Evolutionary conservation across 2,329 filamentous ascomycete genomes (phyloP).

Genomic region (Neodidymelliopsis sp.): DNA sequence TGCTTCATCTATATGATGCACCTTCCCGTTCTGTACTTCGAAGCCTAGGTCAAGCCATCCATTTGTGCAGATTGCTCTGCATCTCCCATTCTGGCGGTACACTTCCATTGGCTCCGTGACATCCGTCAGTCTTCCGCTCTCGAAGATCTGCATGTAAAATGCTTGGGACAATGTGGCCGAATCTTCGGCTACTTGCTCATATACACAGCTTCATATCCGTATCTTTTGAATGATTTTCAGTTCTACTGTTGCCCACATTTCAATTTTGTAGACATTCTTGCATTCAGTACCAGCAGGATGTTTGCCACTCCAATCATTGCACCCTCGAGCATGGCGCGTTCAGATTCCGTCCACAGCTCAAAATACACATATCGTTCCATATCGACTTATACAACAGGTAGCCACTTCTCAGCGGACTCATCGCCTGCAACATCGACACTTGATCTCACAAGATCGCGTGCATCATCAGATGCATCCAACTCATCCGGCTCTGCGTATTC

Average conservation of each 20-base stretch:
- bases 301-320: constrained; percentile 9
- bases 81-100: constrained; percentile 1
- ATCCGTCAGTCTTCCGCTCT: neutral
- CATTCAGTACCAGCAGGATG: constrained; percentile 2
- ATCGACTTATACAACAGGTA: constrained; percentile 10
- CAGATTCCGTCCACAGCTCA: neutral
- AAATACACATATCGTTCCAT: neutral
- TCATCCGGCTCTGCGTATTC: constrained; percentile 10
- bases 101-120: constrained; percentile 7
- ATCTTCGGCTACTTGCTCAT: constrained; percentile 6
- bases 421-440: constrained; percentile 17
- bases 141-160: constrained; percentile 15
- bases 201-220: neutral
- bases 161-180: constrained; percentile 15
- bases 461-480: constrained; percentile 15
- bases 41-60: constrained; percentile 7
- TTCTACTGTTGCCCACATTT: neutral
- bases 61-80: constrained; percentile 15
- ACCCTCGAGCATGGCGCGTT: constrained; percentile 1
- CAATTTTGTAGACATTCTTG: constrained; percentile 1
- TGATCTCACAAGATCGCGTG: constrained; percentile 14
- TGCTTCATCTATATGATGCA: constrained; percentile 18
- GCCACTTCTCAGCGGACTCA: constrained; percentile 19
- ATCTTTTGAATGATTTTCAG: neutral
- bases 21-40: constrained; percentile 13